These are phyloP conservation scores for Kokia cookei DNA, from an alignment of 441 rosid species.

Conservation along the genomic window DNA sequence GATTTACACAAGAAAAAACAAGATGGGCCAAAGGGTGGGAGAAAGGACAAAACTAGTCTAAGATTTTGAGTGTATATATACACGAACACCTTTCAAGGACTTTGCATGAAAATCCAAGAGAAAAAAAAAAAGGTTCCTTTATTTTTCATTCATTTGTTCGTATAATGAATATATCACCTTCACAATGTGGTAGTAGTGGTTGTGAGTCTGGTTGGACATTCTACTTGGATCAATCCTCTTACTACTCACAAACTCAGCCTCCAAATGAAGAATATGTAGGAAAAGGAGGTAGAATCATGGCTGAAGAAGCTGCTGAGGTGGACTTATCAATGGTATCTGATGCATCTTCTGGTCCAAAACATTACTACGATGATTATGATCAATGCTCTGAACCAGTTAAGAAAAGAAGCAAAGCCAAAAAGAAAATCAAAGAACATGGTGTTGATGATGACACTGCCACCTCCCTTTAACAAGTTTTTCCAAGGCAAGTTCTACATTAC, in stretches of 20 bases:
- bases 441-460: constrained; percentile 61
- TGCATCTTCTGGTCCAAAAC: constrained; percentile 68
- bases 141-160: not conserved
- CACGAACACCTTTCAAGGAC: not conserved
- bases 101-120: not conserved
- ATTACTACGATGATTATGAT: constrained; percentile 23
- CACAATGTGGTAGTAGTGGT: constrained; percentile 50
- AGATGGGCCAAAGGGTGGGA: constrained; percentile 15
- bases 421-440: constrained; percentile 21
- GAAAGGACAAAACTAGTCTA: constrained; percentile 32
- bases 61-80: constrained; percentile 27
- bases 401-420: constrained; percentile 21
- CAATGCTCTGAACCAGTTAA: constrained; percentile 15
- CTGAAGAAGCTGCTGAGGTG: constrained; percentile 25
- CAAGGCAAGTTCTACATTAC: constrained; percentile 32
- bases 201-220: constrained; percentile 88
- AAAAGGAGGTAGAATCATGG: constrained; percentile 4
- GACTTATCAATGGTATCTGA: constrained; percentile 74
- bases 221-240: constrained; percentile 60
- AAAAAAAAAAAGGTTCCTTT: not conserved
- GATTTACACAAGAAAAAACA: constrained; percentile 23
- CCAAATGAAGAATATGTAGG: constrained; percentile 11
- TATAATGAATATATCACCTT: constrained; percentile 46
- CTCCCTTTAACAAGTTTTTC: constrained; percentile 31
- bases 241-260: constrained; percentile 19